phyloP scores from a whole-genome alignment of 257 asterid genomes.

The Solanum virginianum region DNA sequence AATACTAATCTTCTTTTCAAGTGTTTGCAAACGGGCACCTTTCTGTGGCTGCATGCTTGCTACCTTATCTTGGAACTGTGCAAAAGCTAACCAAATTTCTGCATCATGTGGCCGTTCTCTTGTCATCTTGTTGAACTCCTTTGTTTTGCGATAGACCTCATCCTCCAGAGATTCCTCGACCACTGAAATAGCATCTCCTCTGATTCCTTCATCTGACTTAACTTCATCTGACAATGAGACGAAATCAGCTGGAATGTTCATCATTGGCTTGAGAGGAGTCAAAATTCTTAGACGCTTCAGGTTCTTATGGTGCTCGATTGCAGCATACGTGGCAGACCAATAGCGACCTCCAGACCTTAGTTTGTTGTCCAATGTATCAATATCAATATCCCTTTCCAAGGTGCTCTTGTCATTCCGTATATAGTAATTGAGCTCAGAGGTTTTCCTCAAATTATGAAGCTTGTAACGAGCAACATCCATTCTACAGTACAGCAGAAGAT shows the following conservation, averaged over 20 bases:
- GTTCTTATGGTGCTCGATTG: conserved; percentile 79
- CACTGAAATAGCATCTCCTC: conserved; percentile 13
- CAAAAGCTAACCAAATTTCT: conserved; percentile 68
- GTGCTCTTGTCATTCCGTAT: conserved; percentile 16
- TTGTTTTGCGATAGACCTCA: conserved; percentile 65
- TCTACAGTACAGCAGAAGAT: conserved; percentile 36
- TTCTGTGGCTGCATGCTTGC: conserved; percentile 78
- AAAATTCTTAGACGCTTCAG: conserved; percentile 61
- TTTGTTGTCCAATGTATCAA: conserved; percentile 52
- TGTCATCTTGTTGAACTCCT: conserved; percentile 73
- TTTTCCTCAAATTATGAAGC: conserved; percentile 41
- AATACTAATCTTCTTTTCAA: conserved; percentile 91
- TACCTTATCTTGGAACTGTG: conserved; percentile 88
- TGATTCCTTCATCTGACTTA: conserved; percentile 24
- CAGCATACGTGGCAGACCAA: conserved; percentile 80
- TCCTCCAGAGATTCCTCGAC: conserved; percentile 97
- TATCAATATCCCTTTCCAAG: conserved; percentile 52
- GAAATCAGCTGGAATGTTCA: conserved; percentile 30
- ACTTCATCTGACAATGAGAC: conserved; percentile 33
- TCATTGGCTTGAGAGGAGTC: conserved; percentile 27
- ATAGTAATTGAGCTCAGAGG: conserved; percentile 17
- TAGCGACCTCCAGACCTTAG: conserved; percentile 83
- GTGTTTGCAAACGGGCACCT: conserved; percentile 88
- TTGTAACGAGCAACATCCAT: conserved; percentile 96
- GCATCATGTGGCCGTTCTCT: conserved; percentile 86